A percentile compares a stretch with the other conserved stretches of the same genome.
Evolutionary conservation across 2,329 filamentous ascomycete species (phyloP).

Genomic region (Phoma sp.): DNA sequence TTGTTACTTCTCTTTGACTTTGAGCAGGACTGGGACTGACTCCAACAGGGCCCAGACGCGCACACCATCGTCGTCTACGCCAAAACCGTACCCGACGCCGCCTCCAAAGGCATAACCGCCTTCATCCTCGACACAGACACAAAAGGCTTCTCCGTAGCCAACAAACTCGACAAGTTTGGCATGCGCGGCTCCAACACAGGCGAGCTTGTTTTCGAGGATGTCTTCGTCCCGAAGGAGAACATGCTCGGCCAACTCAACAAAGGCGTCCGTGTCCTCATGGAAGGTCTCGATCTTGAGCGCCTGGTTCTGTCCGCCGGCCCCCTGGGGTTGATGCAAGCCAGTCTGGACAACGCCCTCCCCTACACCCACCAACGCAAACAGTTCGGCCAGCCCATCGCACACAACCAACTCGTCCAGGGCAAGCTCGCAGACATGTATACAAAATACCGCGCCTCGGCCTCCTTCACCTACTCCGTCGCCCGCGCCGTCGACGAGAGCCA

Average conservation of each 20-base stretch:
- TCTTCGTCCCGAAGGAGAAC: constrained; percentile 85
- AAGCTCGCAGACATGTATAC: constrained; percentile 98
- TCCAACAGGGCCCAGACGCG: constrained; percentile 77
- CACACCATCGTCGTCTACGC: constrained; percentile 94
- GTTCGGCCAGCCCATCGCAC: constrained; percentile 83
- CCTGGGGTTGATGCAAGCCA: constrained; percentile 91
- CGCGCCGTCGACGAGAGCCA: constrained; percentile 68
- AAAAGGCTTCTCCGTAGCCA: constrained; percentile 81
- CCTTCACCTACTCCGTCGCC: constrained; percentile 88
- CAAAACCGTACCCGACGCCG: constrained; percentile 82
- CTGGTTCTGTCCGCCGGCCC: constrained; percentile 91
- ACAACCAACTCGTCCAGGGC: constrained; percentile 92
- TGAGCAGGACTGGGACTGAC: neutral
- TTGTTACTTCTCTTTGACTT: neutral
- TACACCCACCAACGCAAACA: constrained; percentile 90
- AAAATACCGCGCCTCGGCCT: constrained; percentile 80
- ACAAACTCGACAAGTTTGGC: constrained; percentile 96
- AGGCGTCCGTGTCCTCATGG: constrained; percentile 92
- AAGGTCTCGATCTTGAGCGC: constrained; percentile 91
- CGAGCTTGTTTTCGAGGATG: constrained; percentile 87
- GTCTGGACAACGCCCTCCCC: constrained; percentile 83
- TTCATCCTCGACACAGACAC: constrained; percentile 79
- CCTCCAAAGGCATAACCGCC: constrained; percentile 90
- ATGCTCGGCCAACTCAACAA: constrained; percentile 80
- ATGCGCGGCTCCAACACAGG: constrained; percentile 98